Conservation (phyloP, 495 filamentous ascomycete species). For the Neohortaea acidophila region DNA sequence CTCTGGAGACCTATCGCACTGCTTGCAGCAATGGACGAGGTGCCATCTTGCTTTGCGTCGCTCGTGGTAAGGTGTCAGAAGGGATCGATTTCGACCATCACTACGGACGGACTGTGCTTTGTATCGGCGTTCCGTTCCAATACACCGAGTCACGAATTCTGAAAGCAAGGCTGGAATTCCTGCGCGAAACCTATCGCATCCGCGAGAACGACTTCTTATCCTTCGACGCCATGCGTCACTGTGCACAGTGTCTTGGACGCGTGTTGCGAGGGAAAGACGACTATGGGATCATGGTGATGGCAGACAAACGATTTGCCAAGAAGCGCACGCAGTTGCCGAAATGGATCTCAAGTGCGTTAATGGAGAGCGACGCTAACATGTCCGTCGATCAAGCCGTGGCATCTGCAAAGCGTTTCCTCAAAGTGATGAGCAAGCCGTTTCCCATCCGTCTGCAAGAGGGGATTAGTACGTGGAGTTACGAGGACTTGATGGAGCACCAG, state of each 20-base stretch:
- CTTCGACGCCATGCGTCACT: conserved; percentile 97
- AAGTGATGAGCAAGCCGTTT: conserved; percentile 83
- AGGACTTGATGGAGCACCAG: conserved; percentile 63
- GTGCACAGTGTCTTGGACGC: conserved; percentile 89
- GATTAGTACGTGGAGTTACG: conserved; percentile 75
- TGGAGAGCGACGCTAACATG: conserved; percentile 70
- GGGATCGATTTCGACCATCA: conserved; percentile 99
- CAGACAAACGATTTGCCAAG: conserved; percentile 78
- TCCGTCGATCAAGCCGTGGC: conserved; percentile 93
- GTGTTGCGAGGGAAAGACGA: conserved; percentile 95
- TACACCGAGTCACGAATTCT: conserved; percentile 97
- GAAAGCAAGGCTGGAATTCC: conserved; percentile 88
- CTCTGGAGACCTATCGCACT: conserved; percentile 90
- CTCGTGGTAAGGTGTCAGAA: conserved; percentile 90
- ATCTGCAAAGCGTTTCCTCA: conserved; percentile 73
- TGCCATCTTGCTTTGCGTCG: conserved; percentile 83
- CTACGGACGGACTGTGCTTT: conserved; percentile 90
- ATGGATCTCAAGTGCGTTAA: conserved; percentile 85
- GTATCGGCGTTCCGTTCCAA: conserved; percentile 95
- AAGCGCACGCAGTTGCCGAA: conserved; percentile 85
- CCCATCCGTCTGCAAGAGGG: conserved; percentile 70
- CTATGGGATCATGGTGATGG: conserved; percentile 97
- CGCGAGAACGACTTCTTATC: conserved; percentile 95
- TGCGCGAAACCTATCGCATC: conserved; percentile 93
- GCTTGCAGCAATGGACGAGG: conserved; percentile 94